Conservation (phyloP, 1,284 basidiomycete genomes). For the Apiotrichum siamense region DNA sequence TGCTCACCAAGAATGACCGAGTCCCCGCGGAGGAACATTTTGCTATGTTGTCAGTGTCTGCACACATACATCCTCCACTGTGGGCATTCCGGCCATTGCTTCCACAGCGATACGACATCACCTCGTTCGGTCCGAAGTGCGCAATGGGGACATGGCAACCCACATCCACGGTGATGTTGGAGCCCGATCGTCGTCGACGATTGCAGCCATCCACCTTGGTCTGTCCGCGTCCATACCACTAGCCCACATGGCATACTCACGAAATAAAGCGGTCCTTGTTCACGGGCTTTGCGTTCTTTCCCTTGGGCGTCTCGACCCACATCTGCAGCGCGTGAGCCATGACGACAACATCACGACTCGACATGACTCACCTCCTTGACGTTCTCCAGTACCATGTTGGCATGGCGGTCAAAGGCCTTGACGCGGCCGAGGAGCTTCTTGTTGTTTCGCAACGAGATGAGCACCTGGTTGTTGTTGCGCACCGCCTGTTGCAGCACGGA, state of each 20-base stretch:
- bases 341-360: not conserved
- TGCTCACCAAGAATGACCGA: conserved; percentile 90
- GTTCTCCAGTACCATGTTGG: conserved; percentile 97
- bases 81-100: too few species aligned
- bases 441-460: conserved; percentile 96
- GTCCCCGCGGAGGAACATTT: conserved; percentile 64
- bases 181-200: too few species aligned
- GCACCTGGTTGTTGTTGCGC: conserved; percentile 93
- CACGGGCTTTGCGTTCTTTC: conserved; percentile 96
- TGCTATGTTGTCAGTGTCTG: conserved; percentile 27
- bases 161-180: too few species aligned
- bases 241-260: conserved; percentile 67
- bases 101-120: too few species aligned
- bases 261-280: conserved; percentile 99
- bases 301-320: conserved; percentile 98
- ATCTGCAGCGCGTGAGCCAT: conserved; percentile 55
- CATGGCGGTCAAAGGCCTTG: conserved; percentile 98
- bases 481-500: conserved; percentile 98
- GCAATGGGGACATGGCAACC: too few species aligned
- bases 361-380: conserved; percentile 71
- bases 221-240: not conserved
- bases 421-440: conserved; percentile 96
- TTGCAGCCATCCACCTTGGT: not conserved
- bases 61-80: not conserved
- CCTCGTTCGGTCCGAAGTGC: too few species aligned